A percentile compares a stretch with the other conserved stretches of the same genome.
Evolutionary conservation across 352 stramenopile genomes (phyloP).

Genomic region (Phytopythium montanum): DNA sequence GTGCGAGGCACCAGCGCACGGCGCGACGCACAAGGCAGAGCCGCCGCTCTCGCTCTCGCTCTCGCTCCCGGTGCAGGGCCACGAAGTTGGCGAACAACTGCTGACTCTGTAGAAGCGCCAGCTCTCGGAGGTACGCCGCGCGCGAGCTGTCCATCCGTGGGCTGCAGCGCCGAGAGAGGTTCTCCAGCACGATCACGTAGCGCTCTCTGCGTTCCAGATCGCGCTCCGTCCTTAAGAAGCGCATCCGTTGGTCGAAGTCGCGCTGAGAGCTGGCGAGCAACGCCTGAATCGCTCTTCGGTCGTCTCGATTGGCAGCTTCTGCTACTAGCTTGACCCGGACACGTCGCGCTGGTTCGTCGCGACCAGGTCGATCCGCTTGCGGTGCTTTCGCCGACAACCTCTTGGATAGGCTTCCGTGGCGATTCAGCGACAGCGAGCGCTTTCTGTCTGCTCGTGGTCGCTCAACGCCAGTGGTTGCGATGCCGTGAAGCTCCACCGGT

Average conservation of each 20-base stretch:
- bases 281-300: slow-evolving; percentile 11
- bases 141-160: slow-evolving; percentile 5
- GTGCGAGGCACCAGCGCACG: slow-evolving; percentile 4
- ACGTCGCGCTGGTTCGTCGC: not conserved
- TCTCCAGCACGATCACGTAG: slow-evolving; percentile 29
- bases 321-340: not conserved
- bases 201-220: slow-evolving; percentile 31
- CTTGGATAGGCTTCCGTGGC: too few relatives aligned
- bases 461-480: not conserved
- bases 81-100: slow-evolving; percentile 35
- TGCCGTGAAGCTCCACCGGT: not conserved
- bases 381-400: not conserved
- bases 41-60: slow-evolving; percentile 35
- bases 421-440: not conserved
- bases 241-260: slow-evolving; percentile 29
- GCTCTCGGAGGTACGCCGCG: slow-evolving; percentile 18
- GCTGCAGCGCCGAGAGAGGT: slow-evolving; percentile 28
- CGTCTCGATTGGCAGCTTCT: slow-evolving; percentile 11
- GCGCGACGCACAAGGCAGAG: slow-evolving; percentile 20
- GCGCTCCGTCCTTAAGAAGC: slow-evolving; percentile 24
- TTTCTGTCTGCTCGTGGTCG: not conserved
- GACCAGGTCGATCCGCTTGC: not conserved
- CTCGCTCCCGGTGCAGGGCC: slow-evolving; percentile 31
- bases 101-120: slow-evolving; percentile 29
- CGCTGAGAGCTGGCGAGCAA: slow-evolving; percentile 27